Base-by-base conservation (phyloP, 2,329 filamentous ascomycete genomes). In the Penicillium decumbens region DNA sequence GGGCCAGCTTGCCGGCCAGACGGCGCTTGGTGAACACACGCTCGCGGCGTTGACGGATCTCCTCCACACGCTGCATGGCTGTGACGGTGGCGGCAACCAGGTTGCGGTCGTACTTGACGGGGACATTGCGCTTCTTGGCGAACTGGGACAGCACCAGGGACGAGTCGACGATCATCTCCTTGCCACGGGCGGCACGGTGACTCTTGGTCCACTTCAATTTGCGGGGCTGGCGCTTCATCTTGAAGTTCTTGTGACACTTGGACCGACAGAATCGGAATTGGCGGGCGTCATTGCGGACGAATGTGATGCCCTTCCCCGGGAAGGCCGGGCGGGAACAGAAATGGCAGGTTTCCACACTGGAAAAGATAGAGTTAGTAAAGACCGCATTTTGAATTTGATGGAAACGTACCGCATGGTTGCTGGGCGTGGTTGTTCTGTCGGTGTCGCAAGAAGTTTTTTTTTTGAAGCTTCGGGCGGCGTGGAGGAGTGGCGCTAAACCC, bases 201-300 rank as follows among this genome's bases (percentile, higher is more conserved):
- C 89, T 84, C 79, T 96, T 95, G 55, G 92, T 96, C 93, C 92
- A 96, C 74, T 90, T 93, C 63, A 97, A 82, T 74, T 96, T 95
- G 70, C 92, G 85, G 30, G 92, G 91, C 76, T 97, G 96, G 60
- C 93, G 85, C 87, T 95, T 95, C 89, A 95, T 95, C 76, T 95
- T 93, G 82, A 95, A 95, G 72, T 84, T 85, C 65, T 84, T 84
- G 73, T 86, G 83, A 72, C 80, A 83, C 77, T 84, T 83, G 41
- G 75, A 79, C 43, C 82, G 79, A 75, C 84, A 87, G 73, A 87
- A 87, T 45, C 80, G 76, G 71, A 87, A 86, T 54, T 77, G 69
- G 60, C 80, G 80, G 55, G 81, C 82, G 70, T 85, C 83, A 70
- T 83, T 83, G 66, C 80, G 79, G 58, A 84, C 78, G 63, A 87